Evolutionary conservation across 225 moss, liverwort and hornwort genomes (phyloP).

Genomic region (Neckera pumila): DNA sequence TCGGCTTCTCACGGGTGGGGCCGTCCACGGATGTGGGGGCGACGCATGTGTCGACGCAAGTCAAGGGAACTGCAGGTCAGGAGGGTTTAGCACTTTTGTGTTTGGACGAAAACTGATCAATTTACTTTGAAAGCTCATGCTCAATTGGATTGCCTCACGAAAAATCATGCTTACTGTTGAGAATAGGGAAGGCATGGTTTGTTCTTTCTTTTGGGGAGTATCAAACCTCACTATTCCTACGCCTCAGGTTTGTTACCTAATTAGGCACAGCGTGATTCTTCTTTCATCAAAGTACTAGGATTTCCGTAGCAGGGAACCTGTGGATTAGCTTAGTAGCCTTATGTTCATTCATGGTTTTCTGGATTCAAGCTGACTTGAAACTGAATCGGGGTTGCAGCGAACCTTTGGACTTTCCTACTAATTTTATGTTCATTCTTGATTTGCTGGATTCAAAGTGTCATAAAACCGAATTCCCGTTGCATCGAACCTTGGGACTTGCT

Average conservation of each 20-base stretch:
- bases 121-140: too few relatives aligned
- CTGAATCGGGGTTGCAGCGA: background rate
- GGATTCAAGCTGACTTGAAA: background rate
- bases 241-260: background rate
- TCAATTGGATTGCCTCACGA: too few relatives aligned
- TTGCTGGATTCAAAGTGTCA: background rate
- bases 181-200: background rate
- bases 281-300: background rate
- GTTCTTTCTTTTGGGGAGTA: background rate
- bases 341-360: background rate
- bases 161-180: background rate
- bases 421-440: background rate
- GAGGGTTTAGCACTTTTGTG: background rate
- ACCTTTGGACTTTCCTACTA: background rate
- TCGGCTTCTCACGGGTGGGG: constrained; percentile 49
- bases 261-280: background rate
- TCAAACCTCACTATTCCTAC: background rate
- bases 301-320: background rate
- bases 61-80: constrained; percentile 62
- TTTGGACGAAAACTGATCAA: too few relatives aligned
- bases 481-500: background rate
- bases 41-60: constrained; percentile 58
- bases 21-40: constrained; percentile 49
- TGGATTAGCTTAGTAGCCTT: background rate
- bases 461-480: background rate